Evolutionary conservation across 2,329 filamentous ascomycete genomes (phyloP), one percentile per base, ranked within the genome.

Genomic region (Cryphonectria naterciae): DNA sequence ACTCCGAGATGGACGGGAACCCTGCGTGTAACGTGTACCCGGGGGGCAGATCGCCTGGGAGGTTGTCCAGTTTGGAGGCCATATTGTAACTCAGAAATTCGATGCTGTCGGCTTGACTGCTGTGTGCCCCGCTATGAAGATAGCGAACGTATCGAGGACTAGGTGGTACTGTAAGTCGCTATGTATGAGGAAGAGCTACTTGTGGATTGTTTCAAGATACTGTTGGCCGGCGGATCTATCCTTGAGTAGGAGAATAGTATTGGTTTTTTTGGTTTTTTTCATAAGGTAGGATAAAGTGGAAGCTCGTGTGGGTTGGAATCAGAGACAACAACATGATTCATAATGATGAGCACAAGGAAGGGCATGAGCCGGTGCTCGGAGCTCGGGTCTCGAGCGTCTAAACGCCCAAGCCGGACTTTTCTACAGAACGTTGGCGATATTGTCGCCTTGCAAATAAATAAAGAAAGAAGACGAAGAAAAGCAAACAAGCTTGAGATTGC

Each of bases 21-120:
- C 80, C 80, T 4, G 75, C 56, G 39, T 77, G 77, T 60, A 84
- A 74, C 32, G 74, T 75, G 75, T 84, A 84, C 41, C 79, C 79
- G 1, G 22, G 41, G 13, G 65, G 68, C 2, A 70, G 62, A 5
- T 61, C 17, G 19, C 35, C 4, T 11, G 22, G 2, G 8, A 7
- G 5, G 19, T 61, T 22, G 11, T 39, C 35, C 8, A 10, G 19
- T n/a, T 8, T n/a, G 58, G 19, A 37, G 58, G 58, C 28, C 58
- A 61, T 61, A 19, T 39, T 25, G 19, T 17, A 15, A 13, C 8
- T 46, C 5, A n/a, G 46, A 10, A 49, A 10, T 8, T 5, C 19
- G 19, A n/a, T 1, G 7, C 1, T 49, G 46, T n/a, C 7, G 19
- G 19, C 46, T 49, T n/a, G 19, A n/a, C 19, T 49, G 19, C 19